A percentile compares a stretch with the other conserved stretches of the same genome.
Conservation (phyloP, 352 stramenopile species). For the Stephanocyclus meneghinianus region DNA sequence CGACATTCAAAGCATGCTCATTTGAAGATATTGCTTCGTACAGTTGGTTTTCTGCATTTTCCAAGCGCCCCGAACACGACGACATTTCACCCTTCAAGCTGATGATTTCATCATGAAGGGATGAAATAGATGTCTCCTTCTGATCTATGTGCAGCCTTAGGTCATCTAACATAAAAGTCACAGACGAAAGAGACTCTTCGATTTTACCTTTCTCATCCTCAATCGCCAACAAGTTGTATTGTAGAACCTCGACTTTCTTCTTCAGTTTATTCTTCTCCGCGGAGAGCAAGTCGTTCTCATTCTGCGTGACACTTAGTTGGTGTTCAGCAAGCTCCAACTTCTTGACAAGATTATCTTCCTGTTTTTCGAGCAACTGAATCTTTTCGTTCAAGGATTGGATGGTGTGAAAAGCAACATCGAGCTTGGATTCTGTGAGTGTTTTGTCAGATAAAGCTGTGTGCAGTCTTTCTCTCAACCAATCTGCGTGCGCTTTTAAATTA, state of each 20-base stretch:
- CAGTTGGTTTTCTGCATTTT: slow-evolving; percentile 3
- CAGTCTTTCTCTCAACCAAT: neutral
- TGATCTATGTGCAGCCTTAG: neutral
- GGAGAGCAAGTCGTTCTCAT: neutral
- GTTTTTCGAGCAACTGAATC: neutral
- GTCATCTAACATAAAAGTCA: neutral
- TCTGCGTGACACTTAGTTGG: neutral
- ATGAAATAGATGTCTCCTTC: neutral
- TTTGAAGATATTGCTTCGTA: neutral
- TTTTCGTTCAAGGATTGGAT: neutral
- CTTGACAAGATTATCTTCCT: neutral
- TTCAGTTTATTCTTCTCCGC: neutral
- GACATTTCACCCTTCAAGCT: neutral
- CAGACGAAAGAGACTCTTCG: neutral
- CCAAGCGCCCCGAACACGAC: neutral
- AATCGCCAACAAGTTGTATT: neutral
- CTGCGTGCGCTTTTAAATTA: neutral
- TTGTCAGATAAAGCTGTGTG: neutral
- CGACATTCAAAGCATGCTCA: neutral
- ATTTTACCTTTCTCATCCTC: slow-evolving; percentile 1
- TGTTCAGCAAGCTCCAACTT: neutral
- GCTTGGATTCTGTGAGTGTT: neutral
- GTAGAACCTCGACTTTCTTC: neutral
- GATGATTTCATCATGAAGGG: neutral
- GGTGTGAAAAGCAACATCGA: neutral